These are phyloP conservation scores for Lactarius psammicola DNA, from an alignment of 768 basidiomycete genomes.

Conservation along the genomic window DNA sequence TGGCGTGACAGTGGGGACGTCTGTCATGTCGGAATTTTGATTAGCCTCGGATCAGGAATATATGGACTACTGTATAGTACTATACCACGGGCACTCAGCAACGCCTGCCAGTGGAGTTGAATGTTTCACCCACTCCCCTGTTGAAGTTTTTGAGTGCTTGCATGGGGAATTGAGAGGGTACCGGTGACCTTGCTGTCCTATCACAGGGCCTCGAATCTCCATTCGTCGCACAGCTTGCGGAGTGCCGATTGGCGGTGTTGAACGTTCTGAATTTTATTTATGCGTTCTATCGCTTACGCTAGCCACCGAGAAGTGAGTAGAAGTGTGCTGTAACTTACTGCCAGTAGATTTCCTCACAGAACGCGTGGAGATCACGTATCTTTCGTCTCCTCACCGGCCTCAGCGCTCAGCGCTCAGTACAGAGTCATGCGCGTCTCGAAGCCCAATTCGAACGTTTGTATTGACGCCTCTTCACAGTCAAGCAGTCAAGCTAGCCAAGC, in stretches of 20 bases:
- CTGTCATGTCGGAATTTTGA: background rate
- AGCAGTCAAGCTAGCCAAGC: background rate
- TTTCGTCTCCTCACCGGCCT: background rate
- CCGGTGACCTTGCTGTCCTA: background rate
- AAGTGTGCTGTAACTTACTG: background rate
- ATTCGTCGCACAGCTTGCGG: background rate
- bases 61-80: background rate
- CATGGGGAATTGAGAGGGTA: background rate
- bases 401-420: too few relatives aligned
- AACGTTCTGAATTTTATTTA: background rate
- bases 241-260: background rate
- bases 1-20: background rate
- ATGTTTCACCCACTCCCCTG: background rate
- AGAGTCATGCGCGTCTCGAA: background rate
- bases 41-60: background rate
- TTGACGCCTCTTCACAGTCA: background rate
- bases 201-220: background rate
- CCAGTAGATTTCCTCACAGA: background rate
- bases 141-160: background rate
- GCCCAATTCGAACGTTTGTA: background rate
- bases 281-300: background rate
- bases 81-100: background rate
- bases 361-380: background rate
- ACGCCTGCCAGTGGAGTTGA: background rate
- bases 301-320: background rate